phyloP scores from a whole-genome alignment of 192 early-diverging fungal genomes.

The Podila epigama region DNA sequence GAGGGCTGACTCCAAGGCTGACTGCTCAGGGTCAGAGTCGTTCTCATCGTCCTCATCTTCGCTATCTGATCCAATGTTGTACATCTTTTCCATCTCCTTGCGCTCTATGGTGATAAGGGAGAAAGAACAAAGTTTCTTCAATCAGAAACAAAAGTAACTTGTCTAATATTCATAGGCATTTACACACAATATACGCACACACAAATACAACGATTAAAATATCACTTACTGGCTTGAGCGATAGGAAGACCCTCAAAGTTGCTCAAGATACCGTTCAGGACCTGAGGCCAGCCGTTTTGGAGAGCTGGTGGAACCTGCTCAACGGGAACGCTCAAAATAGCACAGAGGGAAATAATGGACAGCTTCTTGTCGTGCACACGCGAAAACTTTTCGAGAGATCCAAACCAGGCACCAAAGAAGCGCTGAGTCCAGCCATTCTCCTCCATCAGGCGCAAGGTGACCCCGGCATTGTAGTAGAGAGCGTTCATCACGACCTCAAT shows the following conservation, averaged over 20 bases:
- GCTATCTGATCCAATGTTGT: constrained; percentile 63
- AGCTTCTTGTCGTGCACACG: constrained; percentile 97
- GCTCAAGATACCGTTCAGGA: constrained; percentile 74
- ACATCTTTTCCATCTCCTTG: constrained; percentile 63
- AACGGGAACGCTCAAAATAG: constrained; percentile 75
- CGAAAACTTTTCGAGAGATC: constrained; percentile 71
- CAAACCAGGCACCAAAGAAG: constrained; percentile 83
- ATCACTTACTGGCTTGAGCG: constrained; percentile 63
- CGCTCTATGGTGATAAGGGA: constrained; percentile 47
- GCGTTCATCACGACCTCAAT: constrained; percentile 86
- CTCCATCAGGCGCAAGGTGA: constrained; percentile 81
- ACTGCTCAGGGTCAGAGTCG: constrained; percentile 56
- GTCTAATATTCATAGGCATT: background rate
- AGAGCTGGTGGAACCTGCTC: constrained; percentile 76
- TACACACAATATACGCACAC: too few species aligned
- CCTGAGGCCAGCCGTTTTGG: constrained; percentile 74
- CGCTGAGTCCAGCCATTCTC: constrained; percentile 77
- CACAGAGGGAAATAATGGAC: constrained; percentile 77
- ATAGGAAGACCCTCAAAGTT: constrained; percentile 78
- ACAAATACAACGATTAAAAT: background rate
- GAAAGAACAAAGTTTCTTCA: background rate
- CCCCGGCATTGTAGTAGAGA: constrained; percentile 86
- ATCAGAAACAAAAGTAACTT: background rate
- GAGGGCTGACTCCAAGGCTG: constrained; percentile 61
- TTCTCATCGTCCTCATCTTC: constrained; percentile 65